Base-by-base conservation (phyloP, 2,329 filamentous ascomycete genomes). In the Colletotrichum melonis region DNA sequence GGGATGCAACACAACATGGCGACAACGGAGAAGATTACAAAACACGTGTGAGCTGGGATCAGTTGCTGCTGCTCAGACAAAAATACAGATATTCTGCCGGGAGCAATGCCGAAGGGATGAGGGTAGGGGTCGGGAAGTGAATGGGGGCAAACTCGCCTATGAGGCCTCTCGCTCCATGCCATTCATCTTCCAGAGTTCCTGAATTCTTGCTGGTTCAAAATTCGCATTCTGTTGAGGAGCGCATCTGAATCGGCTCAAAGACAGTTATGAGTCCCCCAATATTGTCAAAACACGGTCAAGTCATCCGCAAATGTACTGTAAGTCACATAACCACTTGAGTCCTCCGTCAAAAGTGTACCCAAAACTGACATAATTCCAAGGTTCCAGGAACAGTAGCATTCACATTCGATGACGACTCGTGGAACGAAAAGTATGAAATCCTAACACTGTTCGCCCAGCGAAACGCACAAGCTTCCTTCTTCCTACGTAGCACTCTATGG, bases 341-440 rank as follows among this genome's bases (percentile, higher is more conserved):
- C n/a, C 49, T 4, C 52, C 14, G 4, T 8, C 1, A 12, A 24
- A 9, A 28, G 32, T 30, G 1, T 7, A 4, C 3, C 3, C 3
- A 8, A 16, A 22, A 5, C 42, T 26, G 22, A 19, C 46, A 16
- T 12, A 0, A 9, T 2, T 14, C 19, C 1, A 8, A 67, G 65
- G 24, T 67, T 6, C 65, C 65, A 9, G 65, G 65, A 22, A 67
- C 56, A 12, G 65, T 67, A 1, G 56, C 65, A 22, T 67, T 67
- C 12, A 62, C 65, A 6, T 67, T 67, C n/a, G 38, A 67, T n/a
- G 28, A 60, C 30, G 56, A 42, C 14, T 56, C 65, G 7, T 62
- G 55, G 28, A 38, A 28, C 38, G 35, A 67, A 26, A 62, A 42
- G 7, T 42, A 67, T 28, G 35, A 52, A 42, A 60, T 67, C 16